phyloP scores from a whole-genome alignment of 805 yeast species.

The Teunomyces barrocoloradensis region DNA sequence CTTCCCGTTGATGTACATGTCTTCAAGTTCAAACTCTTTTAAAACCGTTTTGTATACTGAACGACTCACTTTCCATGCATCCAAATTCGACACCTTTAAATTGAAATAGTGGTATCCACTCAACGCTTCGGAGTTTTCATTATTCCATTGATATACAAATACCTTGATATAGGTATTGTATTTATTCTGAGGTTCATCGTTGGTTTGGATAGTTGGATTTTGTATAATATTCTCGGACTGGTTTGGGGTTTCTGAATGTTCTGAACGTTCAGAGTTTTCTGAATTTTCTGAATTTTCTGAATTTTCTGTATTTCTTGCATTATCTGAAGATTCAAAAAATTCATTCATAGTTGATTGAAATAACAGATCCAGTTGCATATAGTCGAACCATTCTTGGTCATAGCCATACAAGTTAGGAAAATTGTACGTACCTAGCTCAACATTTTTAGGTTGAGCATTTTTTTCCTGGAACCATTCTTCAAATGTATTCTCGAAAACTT shows the following conservation, averaged over 20 bases:
- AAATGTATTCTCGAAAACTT: not conserved
- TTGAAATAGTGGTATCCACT: slow-evolving; percentile 1
- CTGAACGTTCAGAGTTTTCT: not conserved
- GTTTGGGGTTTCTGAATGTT: not conserved
- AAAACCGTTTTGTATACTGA: slow-evolving; percentile 12
- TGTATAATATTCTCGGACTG: not conserved
- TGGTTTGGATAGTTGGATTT: not conserved
- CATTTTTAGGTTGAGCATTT: not conserved
- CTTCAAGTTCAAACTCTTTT: slow-evolving; percentile 15
- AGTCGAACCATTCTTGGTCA: not conserved
- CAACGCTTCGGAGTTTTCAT: not conserved
- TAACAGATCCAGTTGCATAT: not conserved
- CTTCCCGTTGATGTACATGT: slow-evolving; percentile 7
- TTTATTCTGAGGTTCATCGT: not conserved
- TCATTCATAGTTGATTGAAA: not conserved
- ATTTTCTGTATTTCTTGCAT: not conserved
- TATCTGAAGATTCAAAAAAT: not conserved
- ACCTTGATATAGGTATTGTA: not conserved
- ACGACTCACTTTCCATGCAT: slow-evolving; percentile 11
- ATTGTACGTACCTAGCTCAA: not conserved
- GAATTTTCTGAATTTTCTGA: not conserved
- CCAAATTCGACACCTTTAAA: slow-evolving; percentile 2
- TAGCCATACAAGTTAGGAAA: not conserved
- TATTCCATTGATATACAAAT: not conserved
- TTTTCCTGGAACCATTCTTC: not conserved